These are phyloP conservation scores for Melanogaster broomeanus DNA, from an alignment of 768 basidiomycete species.

Conservation along the genomic window DNA sequence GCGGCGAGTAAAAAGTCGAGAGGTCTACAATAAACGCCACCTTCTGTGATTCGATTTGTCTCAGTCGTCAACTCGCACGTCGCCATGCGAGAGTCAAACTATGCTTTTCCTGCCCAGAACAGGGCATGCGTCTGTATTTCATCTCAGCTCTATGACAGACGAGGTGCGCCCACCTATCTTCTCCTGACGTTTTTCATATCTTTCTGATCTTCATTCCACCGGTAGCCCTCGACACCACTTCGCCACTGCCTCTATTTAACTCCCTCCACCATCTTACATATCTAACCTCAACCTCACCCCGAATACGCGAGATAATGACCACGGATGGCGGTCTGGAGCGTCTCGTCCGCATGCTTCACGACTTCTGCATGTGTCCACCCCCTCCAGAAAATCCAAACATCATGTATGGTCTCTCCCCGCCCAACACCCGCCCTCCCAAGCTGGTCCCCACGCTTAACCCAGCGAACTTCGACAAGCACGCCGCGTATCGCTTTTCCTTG, in stretches of 20 bases:
- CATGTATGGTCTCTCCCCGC: slow-evolving; percentile 77
- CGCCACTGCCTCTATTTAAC: slow-evolving; percentile 77
- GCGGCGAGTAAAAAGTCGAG: not conserved
- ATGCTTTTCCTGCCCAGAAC: slow-evolving; percentile 92
- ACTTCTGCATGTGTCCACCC: slow-evolving; percentile 83
- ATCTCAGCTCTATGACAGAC: slow-evolving; percentile 89
- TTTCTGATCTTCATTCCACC: slow-evolving; percentile 5
- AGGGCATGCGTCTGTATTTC: slow-evolving; percentile 94
- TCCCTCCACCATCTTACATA: slow-evolving; percentile 95
- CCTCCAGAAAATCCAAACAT: slow-evolving; percentile 76
- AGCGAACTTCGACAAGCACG: slow-evolving; percentile 72
- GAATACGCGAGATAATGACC: slow-evolving; percentile 98
- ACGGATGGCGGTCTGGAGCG: slow-evolving; percentile 97
- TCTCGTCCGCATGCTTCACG: slow-evolving; percentile 87
- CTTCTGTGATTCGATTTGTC: slow-evolving; percentile 20
- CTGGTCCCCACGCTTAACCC: slow-evolving; percentile 66
- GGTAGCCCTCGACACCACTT: slow-evolving; percentile 54
- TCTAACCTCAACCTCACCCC: slow-evolving; percentile 94
- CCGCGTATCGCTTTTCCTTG: slow-evolving; percentile 86
- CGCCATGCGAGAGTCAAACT: slow-evolving; percentile 91
- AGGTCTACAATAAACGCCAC: slow-evolving; percentile 2
- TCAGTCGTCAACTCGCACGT: slow-evolving; percentile 18
- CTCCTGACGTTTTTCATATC: slow-evolving; percentile 5
- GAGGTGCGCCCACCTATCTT: slow-evolving; percentile 60
- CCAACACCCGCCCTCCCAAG: slow-evolving; percentile 56